phyloP scores from a whole-genome alignment of 148 eudicot species.

The Chenopodium album region DNA sequence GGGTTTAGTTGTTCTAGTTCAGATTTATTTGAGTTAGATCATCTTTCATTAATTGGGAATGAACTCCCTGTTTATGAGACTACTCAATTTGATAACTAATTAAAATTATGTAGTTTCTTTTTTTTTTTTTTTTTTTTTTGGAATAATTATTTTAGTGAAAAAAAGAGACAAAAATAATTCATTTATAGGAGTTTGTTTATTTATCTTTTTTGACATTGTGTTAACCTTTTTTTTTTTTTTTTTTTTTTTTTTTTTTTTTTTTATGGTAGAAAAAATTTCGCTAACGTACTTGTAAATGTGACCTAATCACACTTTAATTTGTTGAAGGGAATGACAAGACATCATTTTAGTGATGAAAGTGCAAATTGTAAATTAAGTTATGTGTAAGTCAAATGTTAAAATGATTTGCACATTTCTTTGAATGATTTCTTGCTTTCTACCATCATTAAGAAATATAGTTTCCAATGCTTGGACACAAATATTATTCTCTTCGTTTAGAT shows the following conservation, averaged over 20 bases:
- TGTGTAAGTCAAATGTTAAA: too few species aligned
- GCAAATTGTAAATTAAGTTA: not conserved
- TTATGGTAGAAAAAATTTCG: not conserved
- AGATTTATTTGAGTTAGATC: constrained; percentile 83
- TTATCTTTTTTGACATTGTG: not conserved
- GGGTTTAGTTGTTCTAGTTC: constrained; percentile 74
- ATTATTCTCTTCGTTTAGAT: too few species aligned
- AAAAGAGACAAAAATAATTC: not conserved
- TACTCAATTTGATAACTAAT: constrained; percentile 36
- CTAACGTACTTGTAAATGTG: constrained; percentile 9
- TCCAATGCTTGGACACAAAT: too few species aligned
- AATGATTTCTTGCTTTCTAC: too few species aligned
- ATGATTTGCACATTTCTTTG: too few species aligned
- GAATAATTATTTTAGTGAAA: not conserved
- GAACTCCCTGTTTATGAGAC: constrained; percentile 87
- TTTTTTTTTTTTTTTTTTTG: not conserved
- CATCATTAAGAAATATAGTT: too few species aligned
- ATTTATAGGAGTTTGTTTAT: not conserved
- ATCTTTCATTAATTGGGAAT: constrained; percentile 48
- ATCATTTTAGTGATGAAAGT: not conserved
- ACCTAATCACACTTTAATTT: constrained; percentile 1
- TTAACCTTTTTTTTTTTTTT: not conserved
- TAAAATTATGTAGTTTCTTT: constrained; percentile 14
- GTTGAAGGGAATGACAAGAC: constrained; percentile 4
- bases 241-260: not conserved